phyloP scores from a whole-genome alignment of 768 basidiomycete genomes.

The Baorangia bicolor region DNA sequence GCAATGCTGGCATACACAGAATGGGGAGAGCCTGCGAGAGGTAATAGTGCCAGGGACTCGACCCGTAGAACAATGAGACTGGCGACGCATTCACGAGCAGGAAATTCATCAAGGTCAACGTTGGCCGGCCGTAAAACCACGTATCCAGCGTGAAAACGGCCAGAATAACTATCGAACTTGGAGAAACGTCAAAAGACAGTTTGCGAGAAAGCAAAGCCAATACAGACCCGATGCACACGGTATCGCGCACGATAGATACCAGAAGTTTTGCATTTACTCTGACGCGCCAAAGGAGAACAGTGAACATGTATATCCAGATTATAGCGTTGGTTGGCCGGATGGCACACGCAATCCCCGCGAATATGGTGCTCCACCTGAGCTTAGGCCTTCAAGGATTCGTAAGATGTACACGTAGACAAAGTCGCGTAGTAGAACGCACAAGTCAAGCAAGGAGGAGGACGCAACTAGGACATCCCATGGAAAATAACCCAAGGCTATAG shows the following conservation, averaged over 20 bases:
- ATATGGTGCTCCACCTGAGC: constrained; percentile 39
- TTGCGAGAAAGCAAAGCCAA: constrained; percentile 1
- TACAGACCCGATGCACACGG: constrained; percentile 46
- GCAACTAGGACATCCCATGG: constrained; percentile 58
- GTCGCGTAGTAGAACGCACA: constrained; percentile 11
- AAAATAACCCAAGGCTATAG: constrained; percentile 72
- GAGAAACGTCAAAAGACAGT: constrained; percentile 4
- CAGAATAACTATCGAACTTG: constrained; percentile 21
- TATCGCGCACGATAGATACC: constrained; percentile 38
- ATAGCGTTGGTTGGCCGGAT: constrained; percentile 88
- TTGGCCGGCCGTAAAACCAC: constrained; percentile 61
- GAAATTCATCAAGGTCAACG: constrained; percentile 82
- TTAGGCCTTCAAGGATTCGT: constrained; percentile 33
- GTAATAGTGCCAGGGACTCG: constrained; percentile 87
- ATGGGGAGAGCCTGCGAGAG: constrained; percentile 83
- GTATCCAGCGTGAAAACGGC: constrained; percentile 58
- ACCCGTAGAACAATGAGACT: constrained; percentile 91
- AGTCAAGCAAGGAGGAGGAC: constrained; percentile 19
- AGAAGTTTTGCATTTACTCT: constrained; percentile 36
- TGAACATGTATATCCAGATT: constrained; percentile 77
- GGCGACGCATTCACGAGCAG: constrained; percentile 77
- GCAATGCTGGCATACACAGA: constrained; percentile 68
- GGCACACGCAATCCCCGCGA: constrained; percentile 78
- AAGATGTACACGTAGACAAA: constrained; percentile 22
- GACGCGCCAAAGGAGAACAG: constrained; percentile 54